Base-by-base conservation (phyloP, 441 rosid genomes). In the Isatis lusitanica region DNA sequence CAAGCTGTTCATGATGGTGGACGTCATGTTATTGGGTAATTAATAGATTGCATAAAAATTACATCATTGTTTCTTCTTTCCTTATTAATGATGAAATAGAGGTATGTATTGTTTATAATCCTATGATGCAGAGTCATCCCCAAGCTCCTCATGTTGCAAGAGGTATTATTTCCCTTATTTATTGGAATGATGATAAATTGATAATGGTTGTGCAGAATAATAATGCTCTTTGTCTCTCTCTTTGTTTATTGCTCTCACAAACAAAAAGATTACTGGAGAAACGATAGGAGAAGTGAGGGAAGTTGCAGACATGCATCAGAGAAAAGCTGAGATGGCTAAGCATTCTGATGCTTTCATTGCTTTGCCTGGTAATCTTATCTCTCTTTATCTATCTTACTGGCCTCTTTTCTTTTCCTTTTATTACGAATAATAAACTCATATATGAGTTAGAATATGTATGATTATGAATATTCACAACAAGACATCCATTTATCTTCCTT, bases 1-100 rank as follows among this genome's bases (percentile, higher is more conserved):
- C 96, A 94, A 83, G 96, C 92, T 73, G 98, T 91, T 82, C 94
- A 90, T 80, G 88, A 91, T 84, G 98, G 97, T 17, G 96, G 98
- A 78, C 88, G 97, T 79, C 98, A 91, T 86, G 97, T 94, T 74
- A 85, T 91, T 81, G 98, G 98, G 98, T 94, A 82, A 80, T 50
- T 44, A 36, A 9, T 48, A n/a, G 42, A 38, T 3, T 35, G 9
- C 57, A 2, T 18, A 48, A 61, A 18, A 15, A 11, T 66, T 11
- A 24, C 28, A 39, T 55, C 43, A 44, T 24, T 12, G 8, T 0
- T 12, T 18, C n/a, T 5, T 35, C 17, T 6, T 47, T 31, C 44
- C 4, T 36, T 51, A 5, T 7, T 1, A 2, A 21, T 21, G 7
- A 46, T 65, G n/a, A 48, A 31, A 11, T 21, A 52, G 39, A 33